These are phyloP conservation scores for Polytrichum formosum DNA, from an alignment of 225 moss, liverwort and hornwort species.

Conservation along the genomic window DNA sequence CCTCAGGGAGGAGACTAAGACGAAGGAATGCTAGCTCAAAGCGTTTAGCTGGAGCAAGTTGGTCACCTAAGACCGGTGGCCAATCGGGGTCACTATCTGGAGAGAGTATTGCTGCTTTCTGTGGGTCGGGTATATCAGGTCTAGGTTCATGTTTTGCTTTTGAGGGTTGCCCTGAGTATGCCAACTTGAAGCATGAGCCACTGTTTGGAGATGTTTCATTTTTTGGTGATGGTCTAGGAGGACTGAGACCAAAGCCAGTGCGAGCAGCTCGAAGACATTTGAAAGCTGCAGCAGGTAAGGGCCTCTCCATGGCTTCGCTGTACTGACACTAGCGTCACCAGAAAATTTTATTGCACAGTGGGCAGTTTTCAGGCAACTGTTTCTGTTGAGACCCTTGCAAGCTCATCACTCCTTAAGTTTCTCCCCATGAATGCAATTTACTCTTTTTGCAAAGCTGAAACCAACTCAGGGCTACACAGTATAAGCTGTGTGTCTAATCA, in stretches of 20 bases:
- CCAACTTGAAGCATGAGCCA: slow-evolving; percentile 29
- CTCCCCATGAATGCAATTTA: not conserved
- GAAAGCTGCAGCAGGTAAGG: slow-evolving; percentile 38
- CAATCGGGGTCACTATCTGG: slow-evolving; percentile 39
- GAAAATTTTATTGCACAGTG: too few relatives aligned
- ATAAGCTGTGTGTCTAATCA: not conserved
- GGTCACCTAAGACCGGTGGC: slow-evolving; percentile 34
- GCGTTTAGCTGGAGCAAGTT: slow-evolving; percentile 47
- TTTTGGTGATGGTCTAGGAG: slow-evolving; percentile 37
- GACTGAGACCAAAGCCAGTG: slow-evolving; percentile 30
- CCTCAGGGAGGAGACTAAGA: slow-evolving; percentile 47
- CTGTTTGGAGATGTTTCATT: slow-evolving; percentile 48
- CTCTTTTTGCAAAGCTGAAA: not conserved
- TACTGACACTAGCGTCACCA: not conserved
- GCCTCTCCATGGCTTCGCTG: slow-evolving; percentile 6
- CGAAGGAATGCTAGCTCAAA: slow-evolving; percentile 50
- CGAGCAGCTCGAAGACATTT: slow-evolving; percentile 23
- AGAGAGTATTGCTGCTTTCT: slow-evolving; percentile 48
- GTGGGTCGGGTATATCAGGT: slow-evolving; percentile 51
- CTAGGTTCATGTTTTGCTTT: slow-evolving; percentile 36
- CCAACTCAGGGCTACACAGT: not conserved
- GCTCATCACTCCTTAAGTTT: not conserved
- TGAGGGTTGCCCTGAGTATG: slow-evolving; percentile 43
- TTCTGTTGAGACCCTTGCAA: not conserved
- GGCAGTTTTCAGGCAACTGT: too few relatives aligned